phyloP scores from a whole-genome alignment of 2,329 filamentous ascomycete species.

The Epichloe typhina region DNA sequence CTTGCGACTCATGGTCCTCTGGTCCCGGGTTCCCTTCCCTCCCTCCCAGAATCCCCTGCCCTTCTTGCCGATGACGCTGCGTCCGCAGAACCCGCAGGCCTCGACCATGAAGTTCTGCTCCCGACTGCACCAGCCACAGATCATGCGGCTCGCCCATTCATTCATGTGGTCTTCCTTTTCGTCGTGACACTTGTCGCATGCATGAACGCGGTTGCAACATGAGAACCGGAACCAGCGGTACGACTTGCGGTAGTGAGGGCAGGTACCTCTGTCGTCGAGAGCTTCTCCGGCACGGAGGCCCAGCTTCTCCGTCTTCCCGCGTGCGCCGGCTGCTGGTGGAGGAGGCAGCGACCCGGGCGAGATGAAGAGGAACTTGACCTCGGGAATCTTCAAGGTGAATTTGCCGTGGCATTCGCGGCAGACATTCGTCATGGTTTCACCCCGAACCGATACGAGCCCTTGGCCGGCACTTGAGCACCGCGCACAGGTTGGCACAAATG shows the following conservation, averaged over 20 bases:
- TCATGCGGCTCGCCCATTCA: constrained; percentile 75
- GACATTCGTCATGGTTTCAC: constrained; percentile 58
- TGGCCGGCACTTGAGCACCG: constrained; percentile 58
- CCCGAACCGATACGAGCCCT: constrained; percentile 59
- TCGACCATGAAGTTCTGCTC: constrained; percentile 71
- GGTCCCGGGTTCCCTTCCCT: constrained; percentile 67
- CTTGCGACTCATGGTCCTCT: constrained; percentile 57
- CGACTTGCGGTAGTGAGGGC: constrained; percentile 43
- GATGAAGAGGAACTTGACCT: constrained; percentile 65
- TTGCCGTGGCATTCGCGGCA: constrained; percentile 69
- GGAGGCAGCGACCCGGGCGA: constrained; percentile 37
- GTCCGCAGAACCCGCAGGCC: constrained; percentile 61
- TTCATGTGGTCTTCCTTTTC: constrained; percentile 55
- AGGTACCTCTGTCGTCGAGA: constrained; percentile 39
- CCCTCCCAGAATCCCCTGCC: constrained; percentile 74
- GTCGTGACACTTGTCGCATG: constrained; percentile 68
- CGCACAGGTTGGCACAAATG: constrained; percentile 66
- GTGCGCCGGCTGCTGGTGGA: constrained; percentile 26
- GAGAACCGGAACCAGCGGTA: constrained; percentile 54
- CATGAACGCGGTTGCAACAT: constrained; percentile 44
- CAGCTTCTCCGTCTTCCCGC: constrained; percentile 37
- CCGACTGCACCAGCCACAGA: constrained; percentile 66
- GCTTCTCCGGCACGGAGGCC: constrained; percentile 44
- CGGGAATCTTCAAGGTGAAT: constrained; percentile 68
- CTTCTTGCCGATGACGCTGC: constrained; percentile 52